Conservation (phyloP, 495 filamentous ascomycete species). For the Cercophora newfieldiana region DNA sequence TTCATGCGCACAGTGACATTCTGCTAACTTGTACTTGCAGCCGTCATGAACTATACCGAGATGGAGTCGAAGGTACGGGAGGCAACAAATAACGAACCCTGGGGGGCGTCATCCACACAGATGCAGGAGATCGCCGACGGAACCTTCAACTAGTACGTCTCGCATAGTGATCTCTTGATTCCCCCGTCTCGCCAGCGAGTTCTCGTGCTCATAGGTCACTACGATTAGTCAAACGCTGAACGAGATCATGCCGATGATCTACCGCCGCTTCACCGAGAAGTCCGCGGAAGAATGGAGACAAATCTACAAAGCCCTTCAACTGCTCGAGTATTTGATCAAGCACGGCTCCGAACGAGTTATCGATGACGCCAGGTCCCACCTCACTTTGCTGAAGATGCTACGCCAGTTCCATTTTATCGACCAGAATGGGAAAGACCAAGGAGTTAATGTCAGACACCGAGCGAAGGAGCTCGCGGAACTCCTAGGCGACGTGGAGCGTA, state of each 20-base stretch:
- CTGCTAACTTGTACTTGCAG: constrained; percentile 46
- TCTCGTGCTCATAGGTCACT: background rate
- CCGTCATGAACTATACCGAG: constrained; percentile 99
- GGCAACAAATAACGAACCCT: constrained; percentile 97
- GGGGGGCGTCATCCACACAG: constrained; percentile 86
- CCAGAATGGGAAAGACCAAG: constrained; percentile 95
- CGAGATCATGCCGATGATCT: constrained; percentile 99
- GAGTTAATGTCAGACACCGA: constrained; percentile 94
- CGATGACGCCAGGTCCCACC: constrained; percentile 92
- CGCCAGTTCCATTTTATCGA: constrained; percentile 99
- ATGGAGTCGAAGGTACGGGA: constrained; percentile 99
- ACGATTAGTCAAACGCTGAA: constrained; percentile 82
- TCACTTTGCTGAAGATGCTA: constrained; percentile 95
- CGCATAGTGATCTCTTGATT: background rate
- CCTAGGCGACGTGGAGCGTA: constrained; percentile 88
- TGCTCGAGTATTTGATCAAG: constrained; percentile 97
- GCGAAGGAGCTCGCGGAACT: constrained; percentile 94
- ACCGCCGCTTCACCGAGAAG: constrained; percentile 98
- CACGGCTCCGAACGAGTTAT: constrained; percentile 97
- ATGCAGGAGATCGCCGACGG: constrained; percentile 97
- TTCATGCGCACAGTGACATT: background rate
- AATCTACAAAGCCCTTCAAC: constrained; percentile 96
- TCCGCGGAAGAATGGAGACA: constrained; percentile 98
- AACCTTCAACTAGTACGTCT: constrained; percentile 92
- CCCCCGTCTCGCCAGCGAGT: background rate